Base-by-base conservation (phyloP, 2,329 filamentous ascomycete species). In the Xylaria sp. region DNA sequence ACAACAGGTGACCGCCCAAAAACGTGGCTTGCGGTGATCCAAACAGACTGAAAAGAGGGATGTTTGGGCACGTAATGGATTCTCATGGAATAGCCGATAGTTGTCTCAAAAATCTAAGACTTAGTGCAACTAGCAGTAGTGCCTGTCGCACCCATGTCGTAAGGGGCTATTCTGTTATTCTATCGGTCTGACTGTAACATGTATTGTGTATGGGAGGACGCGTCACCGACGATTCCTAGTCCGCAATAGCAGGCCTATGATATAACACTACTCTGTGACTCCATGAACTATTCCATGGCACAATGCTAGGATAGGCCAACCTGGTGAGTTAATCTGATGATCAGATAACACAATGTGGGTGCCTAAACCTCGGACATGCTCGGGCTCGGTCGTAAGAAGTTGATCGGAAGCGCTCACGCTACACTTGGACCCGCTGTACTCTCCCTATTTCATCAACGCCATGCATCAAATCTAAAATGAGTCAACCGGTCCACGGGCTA, bases 331-430 rank as follows among this genome's bases (percentile, higher is more conserved):
- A 54, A 63, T 66, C 54, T 62, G 55, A 69, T 63, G 33, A 55
- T 66, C 59, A 58, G 64, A 67, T 67, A 62, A 69, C 39, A 67
- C 60, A 55, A 59, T 39, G 13, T 51, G 28, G 64, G 25, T 62
- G 66, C 62, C 66, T 66, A 49, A n/a, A 66, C 25, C 58, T 68
- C 66, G 66, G 66, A 64, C 20, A 64, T 61, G 41, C 46, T 69
- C 67, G 67, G 67, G 20, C 46, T 69, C 67, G 67, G 67, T 13
- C 28, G n/a, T 62, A 66, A 36, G 46, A 28, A 63, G 10, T 25
- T 51, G 25, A 39, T 54, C 7, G 31, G 49, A 23, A 13, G 41
- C 58, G 56, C 33, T 36, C 18, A 10, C n/a, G 18, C 18, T 48
- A 48, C 33, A 36, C 10, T 8, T 2, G 33, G 33, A 9, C 33